Percentiles rank a stretch among this genome's conserved stretches.
Evolutionary conservation across 2,329 filamentous ascomycete species (phyloP).

Genomic region (Ceratocystiopsis minuta): DNA sequence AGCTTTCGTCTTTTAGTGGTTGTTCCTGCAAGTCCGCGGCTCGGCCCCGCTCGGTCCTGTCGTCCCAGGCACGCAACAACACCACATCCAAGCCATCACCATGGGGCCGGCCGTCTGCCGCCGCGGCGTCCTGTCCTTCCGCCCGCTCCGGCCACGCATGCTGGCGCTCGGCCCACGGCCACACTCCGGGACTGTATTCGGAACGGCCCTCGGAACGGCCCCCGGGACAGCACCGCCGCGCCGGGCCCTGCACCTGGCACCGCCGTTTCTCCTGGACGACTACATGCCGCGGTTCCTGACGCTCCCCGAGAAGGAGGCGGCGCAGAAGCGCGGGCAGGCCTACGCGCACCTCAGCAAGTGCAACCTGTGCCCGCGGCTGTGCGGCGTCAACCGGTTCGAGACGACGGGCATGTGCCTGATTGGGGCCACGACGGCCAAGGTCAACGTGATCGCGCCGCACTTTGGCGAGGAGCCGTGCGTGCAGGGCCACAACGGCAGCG

Average conservation of each 20-base stretch:
- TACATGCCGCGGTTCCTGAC: conserved; percentile 57
- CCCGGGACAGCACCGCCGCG: neutral
- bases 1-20: too few species aligned
- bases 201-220: too few species aligned
- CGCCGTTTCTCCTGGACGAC: conserved; percentile 53
- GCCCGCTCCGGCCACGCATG: too few species aligned
- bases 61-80: too few species aligned
- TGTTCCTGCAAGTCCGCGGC: too few species aligned
- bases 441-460: conserved; percentile 72
- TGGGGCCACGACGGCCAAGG: conserved; percentile 54
- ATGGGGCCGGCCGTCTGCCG: too few species aligned
- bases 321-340: conserved; percentile 55
- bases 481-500: conserved; percentile 64
- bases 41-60: too few species aligned
- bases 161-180: too few species aligned
- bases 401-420: conserved; percentile 64
- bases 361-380: conserved; percentile 63
- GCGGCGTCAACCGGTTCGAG: conserved; percentile 66
- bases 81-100: too few species aligned
- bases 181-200: too few species aligned
- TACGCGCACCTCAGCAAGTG: conserved; percentile 62
- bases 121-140: too few species aligned
- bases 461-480: conserved; percentile 76
- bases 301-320: conserved; percentile 47
- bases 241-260: conserved; percentile 31